Base-by-base conservation (phyloP, 2,329 filamentous ascomycete genomes). In the Pseudonectria foliicola region DNA sequence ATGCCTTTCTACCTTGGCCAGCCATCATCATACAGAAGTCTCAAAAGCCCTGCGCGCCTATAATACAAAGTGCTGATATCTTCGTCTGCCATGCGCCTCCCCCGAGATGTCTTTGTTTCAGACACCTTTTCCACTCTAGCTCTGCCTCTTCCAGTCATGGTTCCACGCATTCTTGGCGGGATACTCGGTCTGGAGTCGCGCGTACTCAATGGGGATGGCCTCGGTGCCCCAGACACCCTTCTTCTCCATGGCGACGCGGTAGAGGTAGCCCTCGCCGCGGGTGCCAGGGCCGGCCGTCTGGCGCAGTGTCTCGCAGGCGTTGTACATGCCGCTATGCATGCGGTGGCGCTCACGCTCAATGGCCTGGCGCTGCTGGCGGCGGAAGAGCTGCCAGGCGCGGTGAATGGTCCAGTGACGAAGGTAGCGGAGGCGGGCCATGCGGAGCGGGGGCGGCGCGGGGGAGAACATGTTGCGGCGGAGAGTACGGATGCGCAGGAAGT, bases 381-480 rank as follows among this genome's bases (percentile, higher is more conserved):
- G 79, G 64, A 82, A 83, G 21, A 96, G 71, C 53, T 85, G 73
- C 87, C 89, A 96, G 14, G 90, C 90, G 51, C 92, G 88, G 70
- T 96, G 89, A 62, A 98, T 96, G 33, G 92, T 96, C 92, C 92
- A 98, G 71, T 98, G 92, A 30, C 92, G 85, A 45, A 98, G 79
- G 62, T 80, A 76, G 37, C 92, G 81, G 62, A 83, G 84, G 50
- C 90, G 87, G 27, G 79, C 87, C 75, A 96, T 89, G 52, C 87
- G 83, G 46, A 98, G 76, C 1, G 92, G 89, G 0, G 75, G 66
- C 5, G 73, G 73, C 1, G 69, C 66, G n/a, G 57, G 59, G 21
- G 68, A 67, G 48, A 70, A 69, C 58, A 71, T 68, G 43, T 70
- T 67, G 33, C 61, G 53, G 38, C 62, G 64, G 39, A 73, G 60